Percentiles rank a stretch among this genome's conserved stretches.
These are phyloP conservation scores for Euphorbia tirucalli DNA, from an alignment of 345 rosid species.

Conservation along the genomic window DNA sequence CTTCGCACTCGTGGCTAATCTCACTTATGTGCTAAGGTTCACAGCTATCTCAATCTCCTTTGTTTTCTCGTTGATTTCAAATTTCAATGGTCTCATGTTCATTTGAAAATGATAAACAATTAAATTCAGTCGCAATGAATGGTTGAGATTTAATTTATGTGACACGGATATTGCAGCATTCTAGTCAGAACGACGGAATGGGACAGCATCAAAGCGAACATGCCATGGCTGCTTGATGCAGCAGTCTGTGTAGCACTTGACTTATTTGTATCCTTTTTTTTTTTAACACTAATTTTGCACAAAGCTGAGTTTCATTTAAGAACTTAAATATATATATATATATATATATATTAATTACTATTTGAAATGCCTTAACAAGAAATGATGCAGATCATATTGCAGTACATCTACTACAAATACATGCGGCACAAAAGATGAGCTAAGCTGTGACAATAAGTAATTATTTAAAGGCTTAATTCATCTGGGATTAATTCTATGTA, in stretches of 20 bases:
- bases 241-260: constrained; percentile 80
- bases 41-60: not conserved
- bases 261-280: constrained; percentile 78
- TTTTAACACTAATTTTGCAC: too few species aligned
- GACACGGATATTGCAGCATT: constrained; percentile 47
- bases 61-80: too few species aligned
- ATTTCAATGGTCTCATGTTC: too few species aligned
- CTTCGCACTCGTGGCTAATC: constrained; percentile 78
- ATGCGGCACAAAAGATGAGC: constrained; percentile 16
- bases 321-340: too few species aligned
- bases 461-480: too few species aligned
- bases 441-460: not conserved
- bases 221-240: constrained; percentile 96
- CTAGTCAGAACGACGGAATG: constrained; percentile 76
- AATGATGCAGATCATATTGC: constrained; percentile 65
- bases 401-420: constrained; percentile 75
- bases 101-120: too few species aligned
- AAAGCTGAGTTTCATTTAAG: not conserved
- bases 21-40: constrained; percentile 73
- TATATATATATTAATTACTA: too few species aligned
- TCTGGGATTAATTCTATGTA: too few species aligned
- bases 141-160: not conserved
- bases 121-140: too few species aligned
- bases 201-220: constrained; percentile 73
- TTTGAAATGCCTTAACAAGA: constrained; percentile 30